Evolutionary conservation across 441 rosid species (phyloP).

Genomic region (Adansonia madagascariensis): DNA sequence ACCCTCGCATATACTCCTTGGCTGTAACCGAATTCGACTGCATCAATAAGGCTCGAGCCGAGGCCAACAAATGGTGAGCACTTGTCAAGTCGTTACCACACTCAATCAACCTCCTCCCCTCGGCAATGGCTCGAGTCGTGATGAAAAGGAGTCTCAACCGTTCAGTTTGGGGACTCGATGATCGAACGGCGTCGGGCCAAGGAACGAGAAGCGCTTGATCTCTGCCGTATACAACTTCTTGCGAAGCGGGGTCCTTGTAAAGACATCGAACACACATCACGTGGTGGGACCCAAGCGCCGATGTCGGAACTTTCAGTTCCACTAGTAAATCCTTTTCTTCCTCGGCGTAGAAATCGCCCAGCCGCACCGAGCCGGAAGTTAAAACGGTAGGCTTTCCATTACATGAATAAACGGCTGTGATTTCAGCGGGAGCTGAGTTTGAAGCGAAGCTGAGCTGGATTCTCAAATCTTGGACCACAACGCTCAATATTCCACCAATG

Average conservation of each 20-base stretch:
- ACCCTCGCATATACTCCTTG: slow-evolving; percentile 40
- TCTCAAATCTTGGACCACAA: slow-evolving; percentile 62
- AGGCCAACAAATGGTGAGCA: slow-evolving; percentile 54
- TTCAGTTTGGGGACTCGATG: slow-evolving; percentile 44
- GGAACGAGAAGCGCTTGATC: slow-evolving; percentile 52
- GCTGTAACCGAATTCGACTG: slow-evolving; percentile 42
- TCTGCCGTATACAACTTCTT: slow-evolving; percentile 50
- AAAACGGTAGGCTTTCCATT: slow-evolving; percentile 47
- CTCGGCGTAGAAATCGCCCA: slow-evolving; percentile 65
- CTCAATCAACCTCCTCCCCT: slow-evolving; percentile 56
- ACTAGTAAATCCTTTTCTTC: slow-evolving; percentile 63
- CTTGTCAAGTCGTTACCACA: slow-evolving; percentile 47
- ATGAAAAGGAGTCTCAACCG: slow-evolving; percentile 54
- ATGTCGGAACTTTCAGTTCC: slow-evolving; percentile 50
- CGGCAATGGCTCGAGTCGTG: slow-evolving; percentile 59
- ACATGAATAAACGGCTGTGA: slow-evolving; percentile 60
- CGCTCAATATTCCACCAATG: slow-evolving; percentile 56
- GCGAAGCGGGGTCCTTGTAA: slow-evolving; percentile 61
- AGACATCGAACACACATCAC: slow-evolving; percentile 53
- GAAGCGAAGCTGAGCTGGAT: slow-evolving; percentile 53
- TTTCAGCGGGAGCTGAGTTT: slow-evolving; percentile 53
- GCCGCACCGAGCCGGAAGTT: slow-evolving; percentile 50
- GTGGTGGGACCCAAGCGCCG: slow-evolving; percentile 41
- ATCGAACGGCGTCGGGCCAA: slow-evolving; percentile 41
- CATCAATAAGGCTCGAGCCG: slow-evolving; percentile 58